Evolutionary conservation across 2,329 filamentous ascomycete genomes (phyloP), one percentile per base, ranked within the genome.

Genomic region (Geosmithia flava): DNA sequence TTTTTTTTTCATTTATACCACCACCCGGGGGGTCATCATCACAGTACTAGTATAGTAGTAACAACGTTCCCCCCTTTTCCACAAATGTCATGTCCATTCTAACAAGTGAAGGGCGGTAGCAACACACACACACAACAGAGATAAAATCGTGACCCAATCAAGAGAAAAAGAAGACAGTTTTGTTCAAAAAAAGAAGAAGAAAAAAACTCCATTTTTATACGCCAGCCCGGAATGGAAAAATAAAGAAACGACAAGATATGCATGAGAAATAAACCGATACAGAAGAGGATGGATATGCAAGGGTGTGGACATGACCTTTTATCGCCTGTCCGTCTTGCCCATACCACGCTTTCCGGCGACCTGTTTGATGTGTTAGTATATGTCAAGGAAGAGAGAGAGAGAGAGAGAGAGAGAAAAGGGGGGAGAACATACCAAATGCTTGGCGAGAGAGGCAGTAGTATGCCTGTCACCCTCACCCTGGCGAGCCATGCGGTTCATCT

Each of bases 381-480:
- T 42, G 7, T 27, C 8, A 27, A 8, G 2, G 33, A 33, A 50
- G 43, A 50, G 45, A 27, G 46, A 49, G 41, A 41, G 27, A 44
- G n/a, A 46, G 17, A 45, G 20, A 41, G 23, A 44, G 19, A 47
- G 19, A 44, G 50, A 8, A 29, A 29, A 30, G 30, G 46, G 33
- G 11, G 39, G 15, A 42, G 53, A 56, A 78, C 83, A 66, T 76
- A 95, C 84, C 78, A 98, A 75, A 71, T 97, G 93, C 72, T 95
- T 98, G 53, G 83, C 80, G 67, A 95, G 69, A 47, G 86, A 77
- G 39, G 86, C 85, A 49, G 83, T 83, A 52, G 81, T 81, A 70
- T 97, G 91, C 63, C 94, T 81, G 75, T 98, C 93, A 52, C 85
- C 90, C 73, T 98, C 93, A 75, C 93, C 93, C 75, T 94, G 87